Percentiles rank a stretch among this genome's conserved stretches.
Evolutionary conservation across 2,329 filamentous ascomycete genomes (phyloP).

Genomic region (Fusarium pseudocircinatum): DNA sequence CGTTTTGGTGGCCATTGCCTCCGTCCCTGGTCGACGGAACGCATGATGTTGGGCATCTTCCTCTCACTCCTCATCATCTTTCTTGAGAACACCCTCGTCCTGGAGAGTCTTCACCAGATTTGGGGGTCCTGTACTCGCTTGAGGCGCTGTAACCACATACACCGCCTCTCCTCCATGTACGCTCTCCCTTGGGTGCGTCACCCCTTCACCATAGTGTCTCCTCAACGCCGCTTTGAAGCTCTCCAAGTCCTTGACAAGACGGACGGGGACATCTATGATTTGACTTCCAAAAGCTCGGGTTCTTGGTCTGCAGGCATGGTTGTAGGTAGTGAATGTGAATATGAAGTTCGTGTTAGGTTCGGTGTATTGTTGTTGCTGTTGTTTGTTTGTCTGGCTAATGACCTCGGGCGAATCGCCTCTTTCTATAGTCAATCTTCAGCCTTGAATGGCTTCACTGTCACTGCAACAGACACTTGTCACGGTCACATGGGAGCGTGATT

Average conservation of each 20-base stretch:
- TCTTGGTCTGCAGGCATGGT: background rate
- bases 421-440: background rate
- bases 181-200: background rate
- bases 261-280: background rate
- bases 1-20: too few species aligned
- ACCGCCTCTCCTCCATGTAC: background rate
- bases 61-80: background rate
- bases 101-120: background rate
- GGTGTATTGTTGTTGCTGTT: background rate
- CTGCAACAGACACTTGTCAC: background rate
- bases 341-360: background rate
- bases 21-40: too few species aligned
- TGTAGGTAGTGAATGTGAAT: background rate
- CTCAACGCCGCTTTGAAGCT: background rate
- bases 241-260: background rate
- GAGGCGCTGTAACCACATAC: background rate
- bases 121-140: rapidly evolving
- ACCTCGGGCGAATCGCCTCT: background rate
- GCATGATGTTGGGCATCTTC: rapidly evolving
- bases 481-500: rapidly evolving
- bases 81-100: background rate
- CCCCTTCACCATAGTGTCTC: background rate
- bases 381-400: background rate
- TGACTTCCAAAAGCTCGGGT: background rate
- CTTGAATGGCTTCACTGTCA: rapidly evolving